Evolutionary conservation across 2,329 filamentous ascomycete genomes (phyloP).

Genomic region (Trichoderma endophyticum): DNA sequence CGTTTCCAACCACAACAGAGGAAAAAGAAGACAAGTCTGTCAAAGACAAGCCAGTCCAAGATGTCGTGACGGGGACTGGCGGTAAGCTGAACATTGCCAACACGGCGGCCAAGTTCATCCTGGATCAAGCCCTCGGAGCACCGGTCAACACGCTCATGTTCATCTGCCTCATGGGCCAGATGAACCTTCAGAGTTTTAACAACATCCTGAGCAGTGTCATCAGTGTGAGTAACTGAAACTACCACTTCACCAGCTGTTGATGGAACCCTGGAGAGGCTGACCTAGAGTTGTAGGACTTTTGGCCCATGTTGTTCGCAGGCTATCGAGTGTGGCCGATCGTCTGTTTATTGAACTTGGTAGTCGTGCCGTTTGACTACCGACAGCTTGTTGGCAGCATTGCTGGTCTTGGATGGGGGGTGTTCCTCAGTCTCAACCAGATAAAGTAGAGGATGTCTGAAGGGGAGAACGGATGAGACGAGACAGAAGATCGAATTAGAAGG

Average conservation of each 20-base stretch:
- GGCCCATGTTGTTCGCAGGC: constrained; percentile 16
- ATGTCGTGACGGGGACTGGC: neutral
- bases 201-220: neutral
- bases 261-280: neutral
- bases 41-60: neutral
- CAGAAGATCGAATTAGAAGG: neutral
- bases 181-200: constrained; percentile 3
- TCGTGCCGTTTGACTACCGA: constrained; percentile 14
- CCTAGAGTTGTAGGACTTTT: neutral
- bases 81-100: constrained; percentile 15
- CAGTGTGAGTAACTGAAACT: neutral
- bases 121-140: constrained; percentile 11
- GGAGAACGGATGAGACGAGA: neutral
- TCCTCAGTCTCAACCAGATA: constrained; percentile 16
- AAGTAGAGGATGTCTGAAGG: neutral
- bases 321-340: constrained; percentile 13
- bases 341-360: constrained; percentile 7
- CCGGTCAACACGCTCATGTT: constrained; percentile 14
- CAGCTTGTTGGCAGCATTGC: constrained; percentile 14
- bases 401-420: constrained; percentile 14
- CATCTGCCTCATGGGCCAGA: constrained; percentile 17
- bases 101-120: constrained; percentile 14
- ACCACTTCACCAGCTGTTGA: neutral
- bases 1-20: constrained; percentile 10
- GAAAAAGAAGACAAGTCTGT: neutral